Conservation (phyloP, 805 yeast genomes). For the Isabelozyma heimii region DNA sequence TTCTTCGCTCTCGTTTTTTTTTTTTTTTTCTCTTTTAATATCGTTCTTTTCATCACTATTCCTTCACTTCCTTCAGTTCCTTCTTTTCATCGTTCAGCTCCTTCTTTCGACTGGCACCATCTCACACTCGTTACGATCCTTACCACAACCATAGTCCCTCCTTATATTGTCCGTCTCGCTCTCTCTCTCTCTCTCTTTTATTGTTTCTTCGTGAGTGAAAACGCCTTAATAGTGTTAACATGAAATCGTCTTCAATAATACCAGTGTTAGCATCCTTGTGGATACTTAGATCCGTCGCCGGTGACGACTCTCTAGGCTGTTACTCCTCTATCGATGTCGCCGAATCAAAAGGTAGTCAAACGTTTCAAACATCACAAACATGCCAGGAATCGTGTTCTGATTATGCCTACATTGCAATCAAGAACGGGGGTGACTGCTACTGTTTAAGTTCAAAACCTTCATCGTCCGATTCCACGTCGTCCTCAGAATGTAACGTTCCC, state of each 20-base stretch:
- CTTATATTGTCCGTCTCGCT: too few species aligned
- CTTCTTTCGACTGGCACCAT: too few species aligned
- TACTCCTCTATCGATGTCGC: conserved; percentile 24
- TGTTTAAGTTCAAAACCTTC: conserved; percentile 36
- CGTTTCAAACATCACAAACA: conserved; percentile 25
- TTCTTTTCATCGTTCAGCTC: too few species aligned
- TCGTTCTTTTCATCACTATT: too few species aligned
- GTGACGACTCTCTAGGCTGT: conserved; percentile 21
- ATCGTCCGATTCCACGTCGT: conserved; percentile 7
- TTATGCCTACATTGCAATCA: conserved; percentile 37
- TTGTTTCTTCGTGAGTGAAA: too few species aligned
- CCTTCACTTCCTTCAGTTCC: too few species aligned
- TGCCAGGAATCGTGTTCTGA: conserved; percentile 29
- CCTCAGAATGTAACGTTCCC: conserved; percentile 19
- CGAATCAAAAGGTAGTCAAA: conserved; percentile 17
- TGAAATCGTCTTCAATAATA: background rate
- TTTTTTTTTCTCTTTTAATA: too few species aligned
- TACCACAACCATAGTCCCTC: too few species aligned
- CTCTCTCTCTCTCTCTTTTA: too few species aligned
- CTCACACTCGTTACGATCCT: too few species aligned
- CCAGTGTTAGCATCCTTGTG: background rate
- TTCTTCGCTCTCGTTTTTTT: too few species aligned
- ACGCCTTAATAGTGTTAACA: background rate
- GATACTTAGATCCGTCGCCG: background rate
- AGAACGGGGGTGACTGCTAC: conserved; percentile 34